Evolutionary conservation across 169 alveolate genomes (phyloP), one percentile per base, ranked within the genome.

Genomic region (Perkinsus olseni): DNA sequence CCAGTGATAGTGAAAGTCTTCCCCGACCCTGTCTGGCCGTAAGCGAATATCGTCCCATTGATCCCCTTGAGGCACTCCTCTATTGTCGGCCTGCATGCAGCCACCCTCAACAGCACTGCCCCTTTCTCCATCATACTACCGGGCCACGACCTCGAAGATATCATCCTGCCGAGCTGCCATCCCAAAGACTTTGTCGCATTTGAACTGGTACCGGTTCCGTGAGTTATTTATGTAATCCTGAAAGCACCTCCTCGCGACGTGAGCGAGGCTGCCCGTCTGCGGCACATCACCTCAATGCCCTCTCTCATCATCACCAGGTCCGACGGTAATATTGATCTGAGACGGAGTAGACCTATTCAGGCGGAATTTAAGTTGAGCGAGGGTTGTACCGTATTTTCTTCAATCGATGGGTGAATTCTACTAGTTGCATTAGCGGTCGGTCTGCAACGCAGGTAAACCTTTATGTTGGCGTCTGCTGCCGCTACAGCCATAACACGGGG

Each of bases 1-100:
- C 98, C 98, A 24, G 98, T 97, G 92, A 97, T 97, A 4, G 98
- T 97, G 93, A 93, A 97, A 0, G 98, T 97, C 92, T 97, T 97
- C 34, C 98, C 98, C 3, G 98, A 95, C 28, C 98, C 98, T 37
- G 98, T 97, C 93, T 97, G 97, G 51, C 98, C 98, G 95, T 97
- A 97, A 10, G 98, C 98, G 93, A 97, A 97, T 34, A 97, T 94
- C 37, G 98, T 97, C n/a, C 98, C 98, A 93, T 97, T 97, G 74
- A 94, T 95, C 0, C 98, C 98, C 74, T 96, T 96, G n/a, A 96
- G 45, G 24, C 94, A 95, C 40, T 93, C 93, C 38, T 96, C 97
- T 38, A 95, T 94, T 8, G 96, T 97, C 50, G 96, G 98, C 93
- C 95, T 96, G 28, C 92, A 38, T 37, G 0, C 39, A 34, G 1